Conservation (phyloP, 2,329 filamentous ascomycete species). For the Ophiocordyceps australis region DNA sequence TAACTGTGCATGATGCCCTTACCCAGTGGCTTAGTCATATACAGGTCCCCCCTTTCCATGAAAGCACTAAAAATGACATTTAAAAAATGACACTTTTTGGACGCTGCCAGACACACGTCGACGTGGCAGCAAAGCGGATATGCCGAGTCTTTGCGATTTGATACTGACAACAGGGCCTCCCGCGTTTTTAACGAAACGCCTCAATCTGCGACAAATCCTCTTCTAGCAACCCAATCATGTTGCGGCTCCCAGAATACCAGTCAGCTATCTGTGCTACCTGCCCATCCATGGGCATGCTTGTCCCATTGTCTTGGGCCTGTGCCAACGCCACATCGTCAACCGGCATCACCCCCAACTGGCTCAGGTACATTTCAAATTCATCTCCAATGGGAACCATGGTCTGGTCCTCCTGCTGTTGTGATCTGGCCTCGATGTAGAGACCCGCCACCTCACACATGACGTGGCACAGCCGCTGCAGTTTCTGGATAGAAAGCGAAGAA, state of each 20-base stretch:
- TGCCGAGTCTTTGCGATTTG: too few species aligned
- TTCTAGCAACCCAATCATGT: constrained; percentile 47
- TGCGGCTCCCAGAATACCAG: constrained; percentile 48
- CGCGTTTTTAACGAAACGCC: too few species aligned
- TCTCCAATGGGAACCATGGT: constrained; percentile 30
- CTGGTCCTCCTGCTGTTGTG: constrained; percentile 24
- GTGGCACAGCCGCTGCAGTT: constrained; percentile 41
- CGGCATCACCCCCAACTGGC: constrained; percentile 42
- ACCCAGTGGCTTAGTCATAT: not conserved
- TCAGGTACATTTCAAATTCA: constrained; percentile 47
- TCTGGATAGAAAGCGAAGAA: constrained; percentile 38
- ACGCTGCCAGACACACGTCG: too few species aligned
- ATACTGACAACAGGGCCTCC: too few species aligned
- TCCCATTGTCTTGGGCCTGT: constrained; percentile 5
- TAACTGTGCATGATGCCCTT: not conserved
- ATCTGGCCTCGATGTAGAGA: constrained; percentile 43
- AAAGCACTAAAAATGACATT: too few species aligned
- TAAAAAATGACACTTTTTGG: too few species aligned
- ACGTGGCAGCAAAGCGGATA: too few species aligned
- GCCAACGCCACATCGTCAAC: constrained; percentile 12
- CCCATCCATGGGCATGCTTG: constrained; percentile 8
- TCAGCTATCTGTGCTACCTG: constrained; percentile 34
- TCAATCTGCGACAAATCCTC: constrained; percentile 34
- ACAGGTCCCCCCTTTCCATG: too few species aligned
- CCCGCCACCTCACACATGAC: constrained; percentile 43